Conservation (phyloP, 192 early-diverging fungal species). For the Phycomyces nitens region DNA sequence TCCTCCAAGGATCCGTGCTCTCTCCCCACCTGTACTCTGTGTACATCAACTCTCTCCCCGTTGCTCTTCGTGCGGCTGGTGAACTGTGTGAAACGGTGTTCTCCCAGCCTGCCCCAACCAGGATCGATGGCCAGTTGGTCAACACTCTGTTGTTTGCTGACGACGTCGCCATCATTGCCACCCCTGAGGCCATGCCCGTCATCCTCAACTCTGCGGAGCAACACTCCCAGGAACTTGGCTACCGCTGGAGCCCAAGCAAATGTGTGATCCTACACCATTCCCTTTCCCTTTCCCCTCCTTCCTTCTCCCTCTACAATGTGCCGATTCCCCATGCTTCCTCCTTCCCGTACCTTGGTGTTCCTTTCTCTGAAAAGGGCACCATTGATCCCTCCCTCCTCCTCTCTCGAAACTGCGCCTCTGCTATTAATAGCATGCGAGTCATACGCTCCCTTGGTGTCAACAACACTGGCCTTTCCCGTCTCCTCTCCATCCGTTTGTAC, state of each 20-base stretch:
- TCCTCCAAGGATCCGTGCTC: constrained; percentile 25
- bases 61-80: background rate
- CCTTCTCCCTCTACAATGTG: background rate
- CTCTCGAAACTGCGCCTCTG: too few species aligned
- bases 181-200: background rate
- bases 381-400: too few species aligned
- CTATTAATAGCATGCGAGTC: too few species aligned
- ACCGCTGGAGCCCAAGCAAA: constrained; percentile 12
- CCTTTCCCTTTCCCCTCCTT: too few species aligned
- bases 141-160: constrained; percentile 20
- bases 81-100: background rate
- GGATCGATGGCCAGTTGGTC: background rate
- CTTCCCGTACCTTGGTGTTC: background rate
- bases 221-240: background rate
- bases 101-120: too few species aligned
- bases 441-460: too few species aligned
- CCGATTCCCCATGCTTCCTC: background rate
- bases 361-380: background rate
- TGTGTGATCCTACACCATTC: background rate
- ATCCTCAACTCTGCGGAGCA: background rate
- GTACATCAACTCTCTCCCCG: constrained; percentile 20
- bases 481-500: too few species aligned
- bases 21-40: constrained; percentile 19
- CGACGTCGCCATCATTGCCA: constrained; percentile 1
- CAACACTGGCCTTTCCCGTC: too few species aligned